Percentiles rank a stretch among this genome's conserved stretches.
phyloP scores from a whole-genome alignment of 305 asterid genomes.

The Plantago lanceolata region DNA sequence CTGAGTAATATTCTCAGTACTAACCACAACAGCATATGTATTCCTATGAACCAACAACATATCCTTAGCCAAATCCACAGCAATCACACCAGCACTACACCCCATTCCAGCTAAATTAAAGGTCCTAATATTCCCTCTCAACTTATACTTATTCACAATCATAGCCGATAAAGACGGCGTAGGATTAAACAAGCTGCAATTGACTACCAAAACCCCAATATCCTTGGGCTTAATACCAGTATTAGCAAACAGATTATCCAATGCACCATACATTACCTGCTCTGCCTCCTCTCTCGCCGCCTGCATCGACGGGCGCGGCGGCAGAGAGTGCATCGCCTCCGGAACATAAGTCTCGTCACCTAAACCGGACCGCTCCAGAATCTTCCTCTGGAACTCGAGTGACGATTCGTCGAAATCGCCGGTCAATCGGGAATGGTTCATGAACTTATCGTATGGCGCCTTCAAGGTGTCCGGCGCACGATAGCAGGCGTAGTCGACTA shows the following conservation, averaged over 20 bases:
- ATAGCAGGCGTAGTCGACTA: slow-evolving; percentile 45
- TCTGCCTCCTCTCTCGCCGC: slow-evolving; percentile 27
- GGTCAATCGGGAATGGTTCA: slow-evolving; percentile 36
- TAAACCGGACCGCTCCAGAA: slow-evolving; percentile 26
- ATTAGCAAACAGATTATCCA: slow-evolving; percentile 15
- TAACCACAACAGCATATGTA: slow-evolving; percentile 25
- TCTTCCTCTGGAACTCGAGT: slow-evolving; percentile 47
- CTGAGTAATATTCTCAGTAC: slow-evolving; percentile 28
- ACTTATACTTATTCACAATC: slow-evolving; percentile 29
- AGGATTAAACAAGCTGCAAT: slow-evolving; percentile 28
- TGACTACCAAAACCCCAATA: slow-evolving; percentile 24
- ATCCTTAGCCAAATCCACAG: slow-evolving; percentile 26
- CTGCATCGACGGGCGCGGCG: slow-evolving; percentile 22
- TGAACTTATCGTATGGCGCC: slow-evolving; percentile 35
- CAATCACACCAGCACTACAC: slow-evolving; percentile 27
- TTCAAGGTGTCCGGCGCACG: slow-evolving; percentile 34
- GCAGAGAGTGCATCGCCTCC: slow-evolving; percentile 24
- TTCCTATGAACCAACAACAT: slow-evolving; percentile 24
- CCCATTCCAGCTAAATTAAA: slow-evolving; percentile 31
- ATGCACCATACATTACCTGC: slow-evolving; percentile 24
- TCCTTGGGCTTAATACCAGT: slow-evolving; percentile 19
- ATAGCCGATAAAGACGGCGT: slow-evolving; percentile 25
- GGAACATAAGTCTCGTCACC: slow-evolving; percentile 27
- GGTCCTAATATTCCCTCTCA: slow-evolving; percentile 24
- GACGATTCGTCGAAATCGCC: slow-evolving; percentile 46